A percentile compares a stretch with the other conserved stretches of the same genome.
phyloP scores from a whole-genome alignment of 768 basidiomycete genomes.

The Floccularia luteovirens region DNA sequence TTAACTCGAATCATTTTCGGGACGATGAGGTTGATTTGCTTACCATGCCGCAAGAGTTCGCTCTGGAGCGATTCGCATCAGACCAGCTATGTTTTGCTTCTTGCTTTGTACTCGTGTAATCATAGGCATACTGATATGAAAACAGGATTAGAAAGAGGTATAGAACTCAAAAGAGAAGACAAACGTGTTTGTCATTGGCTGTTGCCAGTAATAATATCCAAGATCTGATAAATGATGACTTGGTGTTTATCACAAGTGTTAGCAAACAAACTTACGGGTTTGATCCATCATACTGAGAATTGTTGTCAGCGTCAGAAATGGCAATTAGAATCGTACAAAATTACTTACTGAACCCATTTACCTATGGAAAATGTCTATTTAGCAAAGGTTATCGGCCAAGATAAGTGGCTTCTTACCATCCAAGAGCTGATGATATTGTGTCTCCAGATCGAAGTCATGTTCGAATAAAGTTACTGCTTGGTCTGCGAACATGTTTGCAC shows the following conservation, averaged over 20 bases:
- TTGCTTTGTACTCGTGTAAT: slow-evolving; percentile 43
- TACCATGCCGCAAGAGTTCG: slow-evolving; percentile 55
- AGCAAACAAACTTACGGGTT: slow-evolving; percentile 31
- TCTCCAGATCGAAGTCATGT: slow-evolving; percentile 52
- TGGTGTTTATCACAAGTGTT: not conserved
- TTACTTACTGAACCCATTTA: slow-evolving; percentile 56
- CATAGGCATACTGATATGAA: slow-evolving; percentile 35
- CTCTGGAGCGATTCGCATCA: slow-evolving; percentile 58
- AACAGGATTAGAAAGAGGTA: not conserved
- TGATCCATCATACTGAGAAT: slow-evolving; percentile 61
- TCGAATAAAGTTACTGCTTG: slow-evolving; percentile 51
- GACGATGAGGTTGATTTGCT: slow-evolving; percentile 4
- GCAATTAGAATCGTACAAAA: not conserved
- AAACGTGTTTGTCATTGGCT: slow-evolving; percentile 57
- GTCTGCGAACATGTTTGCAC: slow-evolving; percentile 51
- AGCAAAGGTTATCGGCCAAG: not conserved
- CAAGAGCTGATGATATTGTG: slow-evolving; percentile 50
- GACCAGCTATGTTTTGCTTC: slow-evolving; percentile 53
- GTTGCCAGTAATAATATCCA: slow-evolving; percentile 67
- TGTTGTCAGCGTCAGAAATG: not conserved
- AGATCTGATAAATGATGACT: slow-evolving; percentile 24
- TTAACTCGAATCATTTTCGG: not conserved
- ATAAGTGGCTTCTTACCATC: slow-evolving; percentile 28
- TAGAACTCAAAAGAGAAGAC: slow-evolving; percentile 7
- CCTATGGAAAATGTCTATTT: slow-evolving; percentile 18